Conservation (phyloP, 2,329 filamentous ascomycete species). For the Hypoxylon sp. region DNA sequence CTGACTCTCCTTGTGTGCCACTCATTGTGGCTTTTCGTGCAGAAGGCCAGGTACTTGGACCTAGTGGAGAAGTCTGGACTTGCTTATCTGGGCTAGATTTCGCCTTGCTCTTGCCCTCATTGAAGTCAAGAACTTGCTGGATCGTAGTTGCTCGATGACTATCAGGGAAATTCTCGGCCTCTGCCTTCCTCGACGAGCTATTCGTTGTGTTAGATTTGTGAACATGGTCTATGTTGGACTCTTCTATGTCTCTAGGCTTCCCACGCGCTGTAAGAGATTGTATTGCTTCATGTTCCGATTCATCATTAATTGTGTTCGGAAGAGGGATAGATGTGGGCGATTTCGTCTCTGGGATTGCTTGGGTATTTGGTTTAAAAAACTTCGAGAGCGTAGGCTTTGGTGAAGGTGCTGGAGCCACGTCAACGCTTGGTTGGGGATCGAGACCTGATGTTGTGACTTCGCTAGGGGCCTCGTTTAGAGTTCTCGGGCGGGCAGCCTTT, state of each 20-base stretch:
- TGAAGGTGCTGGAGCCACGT: background rate
- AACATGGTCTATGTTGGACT: background rate
- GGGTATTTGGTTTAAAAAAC: background rate
- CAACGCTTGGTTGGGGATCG: background rate
- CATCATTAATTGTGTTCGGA: background rate
- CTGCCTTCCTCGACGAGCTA: background rate
- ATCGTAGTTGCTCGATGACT: background rate
- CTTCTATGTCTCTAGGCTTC: background rate
- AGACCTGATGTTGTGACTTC: background rate
- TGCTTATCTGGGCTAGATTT: background rate
- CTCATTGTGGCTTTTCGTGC: background rate
- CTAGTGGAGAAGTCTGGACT: background rate
- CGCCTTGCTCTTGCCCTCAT: background rate
- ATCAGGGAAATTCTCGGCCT: background rate
- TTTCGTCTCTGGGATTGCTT: background rate
- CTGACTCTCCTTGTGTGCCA: background rate
- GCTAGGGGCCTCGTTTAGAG: background rate
- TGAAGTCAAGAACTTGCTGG: background rate
- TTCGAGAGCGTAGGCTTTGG: background rate
- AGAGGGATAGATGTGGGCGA: background rate
- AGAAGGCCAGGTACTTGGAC: background rate
- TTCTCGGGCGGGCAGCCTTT: background rate
- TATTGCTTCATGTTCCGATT: background rate
- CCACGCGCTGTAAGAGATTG: background rate
- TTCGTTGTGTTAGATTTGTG: background rate